Base-by-base conservation (phyloP, 306 rosid species). In the Vigna mungo region DNA sequence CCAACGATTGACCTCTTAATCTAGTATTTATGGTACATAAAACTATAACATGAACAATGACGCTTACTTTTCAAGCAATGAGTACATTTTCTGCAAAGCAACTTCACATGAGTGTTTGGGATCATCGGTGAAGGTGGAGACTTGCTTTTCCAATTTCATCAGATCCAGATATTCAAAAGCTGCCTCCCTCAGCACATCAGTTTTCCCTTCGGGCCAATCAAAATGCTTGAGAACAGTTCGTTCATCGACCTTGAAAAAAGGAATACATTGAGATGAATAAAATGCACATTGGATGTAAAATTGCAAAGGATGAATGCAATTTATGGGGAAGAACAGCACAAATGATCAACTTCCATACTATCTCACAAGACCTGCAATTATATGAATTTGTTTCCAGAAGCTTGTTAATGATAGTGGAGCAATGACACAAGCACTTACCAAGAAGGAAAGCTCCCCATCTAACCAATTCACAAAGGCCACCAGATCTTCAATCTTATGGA, bases 121-220 rank as follows among this genome's bases (percentile, higher is more conserved):
- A 74, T 93, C 96, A 84, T 90, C 96, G 18, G 78, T 86, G 79
- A 93, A 90, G 60, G 90, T 80, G 86, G 96, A 82, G 74, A 88
- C 89, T 67, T 55, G 81, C 80, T 93, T 88, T 91, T 90, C 96
- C 87, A 93, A 78, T 82, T 89, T 93, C 83, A 86, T 79, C 53
- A 93, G 77, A 83, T 90, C 96, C 76, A 89, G 96, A 82, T 88
- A 90, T 71, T 93, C 98, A 75, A 90, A 93, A 67, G 98, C 88
- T 3, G 98, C 96, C 84, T 93, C 98, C 86, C 98, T 93, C 68
- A 93, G 70, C 68, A 96, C 94, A 81, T 93, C 98, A 27, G 91
- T 92, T 82, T 93, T 90, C 72, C 93, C 96, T 84, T 93, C 98
- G 27, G 98, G 98, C 98, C 98, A 93, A 84, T 90, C 98, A 43